Evolutionary conservation across 1,284 basidiomycete genomes (phyloP).

Genomic region (Tilletia horrida): DNA sequence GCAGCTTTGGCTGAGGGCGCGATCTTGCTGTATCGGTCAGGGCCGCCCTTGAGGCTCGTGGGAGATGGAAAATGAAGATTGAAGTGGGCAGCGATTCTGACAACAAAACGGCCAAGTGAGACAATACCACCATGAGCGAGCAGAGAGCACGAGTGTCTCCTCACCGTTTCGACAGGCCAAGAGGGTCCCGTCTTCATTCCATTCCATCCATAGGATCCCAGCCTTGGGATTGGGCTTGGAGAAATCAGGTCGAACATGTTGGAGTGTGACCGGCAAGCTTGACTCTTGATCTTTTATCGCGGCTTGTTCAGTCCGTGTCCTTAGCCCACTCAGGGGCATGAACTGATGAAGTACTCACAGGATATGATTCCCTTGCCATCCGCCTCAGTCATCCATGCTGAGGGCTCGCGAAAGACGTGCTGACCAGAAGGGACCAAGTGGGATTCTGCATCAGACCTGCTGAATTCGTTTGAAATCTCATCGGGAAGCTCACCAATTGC

Average conservation of each 20-base stretch:
- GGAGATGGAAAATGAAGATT: neutral
- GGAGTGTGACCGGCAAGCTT: conserved; percentile 31
- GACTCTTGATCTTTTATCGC: conserved; percentile 27
- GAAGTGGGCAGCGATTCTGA: neutral
- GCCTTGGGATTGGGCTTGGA: conserved; percentile 27
- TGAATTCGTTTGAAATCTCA: too few relatives aligned
- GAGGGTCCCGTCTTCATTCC: conserved; percentile 4
- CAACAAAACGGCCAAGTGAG: neutral
- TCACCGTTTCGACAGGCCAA: conserved; percentile 13
- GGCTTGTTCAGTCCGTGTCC: neutral
- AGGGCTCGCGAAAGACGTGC: conserved; percentile 13
- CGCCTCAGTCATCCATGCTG: neutral
- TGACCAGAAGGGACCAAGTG: conserved; percentile 35
- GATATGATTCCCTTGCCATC: neutral
- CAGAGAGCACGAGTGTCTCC: neutral
- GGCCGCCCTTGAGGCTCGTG: neutral
- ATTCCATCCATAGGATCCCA: conserved; percentile 39
- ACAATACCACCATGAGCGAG: neutral
- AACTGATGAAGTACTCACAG: neutral
- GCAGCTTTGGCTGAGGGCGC: conserved; percentile 3
- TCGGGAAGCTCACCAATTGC: conserved; percentile 20
- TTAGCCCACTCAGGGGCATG: too few relatives aligned
- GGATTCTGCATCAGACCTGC: too few relatives aligned
- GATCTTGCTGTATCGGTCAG: conserved; percentile 7
- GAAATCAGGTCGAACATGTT: conserved; percentile 26